These are phyloP conservation scores for Talaromyces wortmannii DNA, from an alignment of 495 filamentous ascomycete species.

Conservation along the genomic window DNA sequence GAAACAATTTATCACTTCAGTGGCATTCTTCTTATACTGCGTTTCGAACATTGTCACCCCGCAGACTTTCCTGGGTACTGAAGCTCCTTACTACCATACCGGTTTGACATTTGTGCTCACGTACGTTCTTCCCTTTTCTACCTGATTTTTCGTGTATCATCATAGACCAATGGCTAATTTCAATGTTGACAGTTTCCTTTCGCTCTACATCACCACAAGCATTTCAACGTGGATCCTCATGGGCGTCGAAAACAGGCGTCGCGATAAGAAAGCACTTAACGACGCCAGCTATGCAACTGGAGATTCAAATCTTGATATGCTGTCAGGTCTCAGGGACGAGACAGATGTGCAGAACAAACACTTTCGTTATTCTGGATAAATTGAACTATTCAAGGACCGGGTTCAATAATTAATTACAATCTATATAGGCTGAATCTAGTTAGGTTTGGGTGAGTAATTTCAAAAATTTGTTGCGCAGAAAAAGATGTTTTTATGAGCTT, in stretches of 20 bases:
- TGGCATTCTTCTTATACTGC: constrained; percentile 9
- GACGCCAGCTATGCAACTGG: neutral
- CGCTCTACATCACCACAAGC: neutral
- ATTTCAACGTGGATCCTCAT: neutral
- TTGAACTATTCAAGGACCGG: too few relatives aligned
- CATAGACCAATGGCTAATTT: too few relatives aligned
- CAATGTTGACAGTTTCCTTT: neutral
- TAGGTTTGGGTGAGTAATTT: too few relatives aligned
- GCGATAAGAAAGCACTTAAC: neutral
- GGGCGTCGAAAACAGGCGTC: neutral
- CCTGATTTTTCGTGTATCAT: too few relatives aligned
- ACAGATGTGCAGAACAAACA: neutral
- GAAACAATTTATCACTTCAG: constrained; percentile 26
- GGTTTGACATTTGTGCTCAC: too few relatives aligned
- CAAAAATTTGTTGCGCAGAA: too few relatives aligned
- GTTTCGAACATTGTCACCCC: constrained; percentile 13
- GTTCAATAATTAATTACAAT: too few relatives aligned
- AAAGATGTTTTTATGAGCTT: too few relatives aligned
- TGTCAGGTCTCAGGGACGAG: neutral
- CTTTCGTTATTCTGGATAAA: neutral
- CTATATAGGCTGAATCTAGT: too few relatives aligned
- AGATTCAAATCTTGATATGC: neutral
- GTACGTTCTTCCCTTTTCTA: too few relatives aligned
- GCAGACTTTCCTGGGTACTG: constrained; percentile 15
- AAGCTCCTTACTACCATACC: constrained; percentile 14